Evolutionary conservation across 768 basidiomycete species (phyloP).

Genomic region (Leccinellum albellum): DNA sequence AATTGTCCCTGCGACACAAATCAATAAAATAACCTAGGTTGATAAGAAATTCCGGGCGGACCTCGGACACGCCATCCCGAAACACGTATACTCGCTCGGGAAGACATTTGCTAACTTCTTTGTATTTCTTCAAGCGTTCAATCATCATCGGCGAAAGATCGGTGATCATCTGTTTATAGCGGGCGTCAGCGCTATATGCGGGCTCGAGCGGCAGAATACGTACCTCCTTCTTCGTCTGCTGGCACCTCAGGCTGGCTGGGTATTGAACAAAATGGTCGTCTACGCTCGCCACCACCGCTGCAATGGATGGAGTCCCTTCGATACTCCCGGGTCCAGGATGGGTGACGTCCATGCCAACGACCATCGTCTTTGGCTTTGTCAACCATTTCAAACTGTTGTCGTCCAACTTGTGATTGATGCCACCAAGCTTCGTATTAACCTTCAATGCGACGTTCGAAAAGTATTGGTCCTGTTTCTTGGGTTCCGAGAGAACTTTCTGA

Average conservation of each 20-base stretch:
- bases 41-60: conserved; percentile 25
- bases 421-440: conserved; percentile 80
- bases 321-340: conserved; percentile 68
- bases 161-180: conserved; percentile 58
- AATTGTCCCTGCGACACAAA: conserved; percentile 63
- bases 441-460: conserved; percentile 80
- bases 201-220: not conserved
- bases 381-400: conserved; percentile 58
- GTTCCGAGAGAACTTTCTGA: conserved; percentile 52
- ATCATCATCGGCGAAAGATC: conserved; percentile 64
- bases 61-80: conserved; percentile 82
- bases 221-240: conserved; percentile 38
- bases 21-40: not conserved
- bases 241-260: conserved; percentile 69
- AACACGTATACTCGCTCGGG: conserved; percentile 71
- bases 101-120: conserved; percentile 50
- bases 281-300: conserved; percentile 75
- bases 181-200: not conserved
- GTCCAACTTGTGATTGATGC: conserved; percentile 75
- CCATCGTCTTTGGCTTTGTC: conserved; percentile 65
- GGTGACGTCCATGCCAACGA: conserved; percentile 83
- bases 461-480: conserved; percentile 69
- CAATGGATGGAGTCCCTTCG: conserved; percentile 76
- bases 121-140: conserved; percentile 60
- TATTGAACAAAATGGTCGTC: conserved; percentile 71